These are phyloP conservation scores for Gillenia trifoliata DNA, from an alignment of 306 rosid genomes.

Conservation along the genomic window DNA sequence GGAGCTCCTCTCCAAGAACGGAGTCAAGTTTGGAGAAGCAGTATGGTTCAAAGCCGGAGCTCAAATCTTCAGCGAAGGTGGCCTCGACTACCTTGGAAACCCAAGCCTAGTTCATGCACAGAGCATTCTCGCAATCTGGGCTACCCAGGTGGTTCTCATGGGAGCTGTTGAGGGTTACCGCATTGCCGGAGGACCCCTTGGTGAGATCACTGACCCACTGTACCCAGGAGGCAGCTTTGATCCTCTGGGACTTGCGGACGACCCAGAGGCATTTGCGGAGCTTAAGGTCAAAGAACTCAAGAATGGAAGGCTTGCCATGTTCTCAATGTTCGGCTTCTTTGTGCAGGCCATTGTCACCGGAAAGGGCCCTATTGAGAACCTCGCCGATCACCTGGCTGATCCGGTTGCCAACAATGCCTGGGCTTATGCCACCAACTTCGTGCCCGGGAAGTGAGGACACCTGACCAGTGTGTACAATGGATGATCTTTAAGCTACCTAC, in stretches of 20 bases:
- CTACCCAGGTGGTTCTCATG: constrained; percentile 33
- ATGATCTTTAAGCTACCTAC: not conserved
- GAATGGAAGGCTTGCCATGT: constrained; percentile 36
- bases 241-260: constrained; percentile 33
- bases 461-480: not conserved
- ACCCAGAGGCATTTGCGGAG: constrained; percentile 40
- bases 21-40: constrained; percentile 36
- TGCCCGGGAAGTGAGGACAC: constrained; percentile 30
- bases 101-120: constrained; percentile 35
- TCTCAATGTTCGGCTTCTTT: constrained; percentile 35
- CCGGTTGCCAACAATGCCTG: constrained; percentile 33
- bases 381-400: constrained; percentile 37
- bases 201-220: constrained; percentile 30
- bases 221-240: constrained; percentile 40
- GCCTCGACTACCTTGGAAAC: constrained; percentile 37
- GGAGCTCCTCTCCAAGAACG: constrained; percentile 39
- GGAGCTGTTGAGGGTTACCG: constrained; percentile 35
- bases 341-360: constrained; percentile 36
- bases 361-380: constrained; percentile 41
- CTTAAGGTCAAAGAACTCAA: constrained; percentile 38
- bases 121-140: constrained; percentile 35
- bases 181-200: constrained; percentile 34
- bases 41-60: constrained; percentile 41
- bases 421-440: constrained; percentile 32
- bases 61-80: constrained; percentile 36